Evolutionary conservation across 495 filamentous ascomycete species (phyloP).

Genomic region (Podospora pseudoanserina): DNA sequence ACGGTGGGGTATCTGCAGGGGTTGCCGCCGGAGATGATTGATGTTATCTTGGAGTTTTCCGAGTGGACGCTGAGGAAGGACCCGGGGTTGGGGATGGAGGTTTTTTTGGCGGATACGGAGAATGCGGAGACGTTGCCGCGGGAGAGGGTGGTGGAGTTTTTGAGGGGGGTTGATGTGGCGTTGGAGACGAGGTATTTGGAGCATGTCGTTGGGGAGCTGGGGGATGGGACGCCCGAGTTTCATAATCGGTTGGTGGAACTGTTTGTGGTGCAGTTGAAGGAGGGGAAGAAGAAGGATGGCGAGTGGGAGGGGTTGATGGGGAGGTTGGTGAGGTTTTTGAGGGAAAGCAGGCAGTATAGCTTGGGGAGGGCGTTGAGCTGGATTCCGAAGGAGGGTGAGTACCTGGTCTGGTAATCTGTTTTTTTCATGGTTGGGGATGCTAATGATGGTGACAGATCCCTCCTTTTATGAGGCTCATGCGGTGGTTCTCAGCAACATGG

Average conservation of each 20-base stretch:
- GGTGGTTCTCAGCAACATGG: slow-evolving; percentile 92
- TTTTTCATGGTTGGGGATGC: too few species aligned
- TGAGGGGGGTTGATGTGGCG: slow-evolving; percentile 61
- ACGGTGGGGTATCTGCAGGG: slow-evolving; percentile 89
- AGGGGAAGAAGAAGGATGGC: slow-evolving; percentile 36
- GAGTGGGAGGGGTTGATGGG: slow-evolving; percentile 55
- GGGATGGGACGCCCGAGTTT: slow-evolving; percentile 78
- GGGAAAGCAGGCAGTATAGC: slow-evolving; percentile 73
- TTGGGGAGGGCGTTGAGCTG: slow-evolving; percentile 67
- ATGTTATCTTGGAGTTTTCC: slow-evolving; percentile 85
- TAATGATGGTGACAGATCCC: slow-evolving; percentile 53
- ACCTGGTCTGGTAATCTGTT: too few species aligned
- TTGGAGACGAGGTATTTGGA: slow-evolving; percentile 84
- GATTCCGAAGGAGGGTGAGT: slow-evolving; percentile 74
- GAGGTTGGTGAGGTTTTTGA: slow-evolving; percentile 70
- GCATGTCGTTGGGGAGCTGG: slow-evolving; percentile 83
- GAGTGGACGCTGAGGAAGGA: slow-evolving; percentile 78
- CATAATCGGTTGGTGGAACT: slow-evolving; percentile 78
- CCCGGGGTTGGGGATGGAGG: slow-evolving; percentile 81
- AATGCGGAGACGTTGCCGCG: slow-evolving; percentile 89
- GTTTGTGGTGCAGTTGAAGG: slow-evolving; percentile 63
- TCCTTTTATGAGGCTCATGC: slow-evolving; percentile 87
- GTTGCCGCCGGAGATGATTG: slow-evolving; percentile 80
- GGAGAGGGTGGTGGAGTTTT: slow-evolving; percentile 66
- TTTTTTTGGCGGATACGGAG: slow-evolving; percentile 90